Evolutionary conservation across 1,284 basidiomycete species (phyloP), one percentile per base, ranked within the genome.

Genomic region (Marasmius sp.): DNA sequence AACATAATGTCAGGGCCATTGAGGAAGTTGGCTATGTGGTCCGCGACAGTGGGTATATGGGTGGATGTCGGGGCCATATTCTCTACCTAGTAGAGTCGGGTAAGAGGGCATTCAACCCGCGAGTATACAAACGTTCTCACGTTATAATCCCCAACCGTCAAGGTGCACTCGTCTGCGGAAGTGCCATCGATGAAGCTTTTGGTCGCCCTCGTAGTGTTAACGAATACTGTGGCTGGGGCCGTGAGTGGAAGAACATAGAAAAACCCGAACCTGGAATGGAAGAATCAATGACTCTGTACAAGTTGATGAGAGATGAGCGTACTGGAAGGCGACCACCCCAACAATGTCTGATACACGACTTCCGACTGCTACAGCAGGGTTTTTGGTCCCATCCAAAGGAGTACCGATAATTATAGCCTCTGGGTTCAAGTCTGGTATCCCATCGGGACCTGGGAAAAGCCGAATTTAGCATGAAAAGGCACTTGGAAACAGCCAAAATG

Each of bases 71-170:
- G 85, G 3, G 78, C 73, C 75, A 88, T 73, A 68, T 88, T 88
- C 65, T 87, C 85, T 10, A 87, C 79, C 84, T 85, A 56, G 45
- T 20, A 45, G 2, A 27, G 5, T 27, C 27, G 5, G 27, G 27
- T 27, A 27, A 27, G n/a, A 27, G 27, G 27, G 27, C 5, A 27
- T 27, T 27, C 27, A 5, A 27, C 27, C 27, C 5, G 27, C 27
- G 5, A 27, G 27, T 27, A 27, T 27, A 27, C 27, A 27, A 27
- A 27, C 27, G 59, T 38, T 59, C 72, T 50, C 65, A 84, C 84
- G 64, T 88, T 88, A 70, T 88, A 89, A 68, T 86, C 84, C 3
- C 85, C 87, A 52, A 88, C 75, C 3, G 81, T 84, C n/a, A 88
- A 63, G 7, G 72, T 69, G 70, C 85, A 87, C 5, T 72, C 64